A percentile compares a stretch with the other conserved stretches of the same genome.
Evolutionary conservation across 371 early-diverging fungal species (phyloP).

Genomic region (Mucor velutinosus): DNA sequence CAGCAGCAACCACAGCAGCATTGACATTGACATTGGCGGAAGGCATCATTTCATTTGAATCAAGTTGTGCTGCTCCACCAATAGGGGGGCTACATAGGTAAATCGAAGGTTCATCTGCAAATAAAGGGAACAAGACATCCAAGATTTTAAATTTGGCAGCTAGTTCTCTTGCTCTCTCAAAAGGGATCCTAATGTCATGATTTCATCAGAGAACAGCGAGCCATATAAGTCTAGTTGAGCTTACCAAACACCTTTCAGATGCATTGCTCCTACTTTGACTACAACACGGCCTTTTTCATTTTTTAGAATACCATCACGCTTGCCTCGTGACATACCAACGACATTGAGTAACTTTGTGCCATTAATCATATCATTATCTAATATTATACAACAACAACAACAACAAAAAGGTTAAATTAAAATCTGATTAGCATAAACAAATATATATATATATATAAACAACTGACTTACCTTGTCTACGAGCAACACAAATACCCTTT

Average conservation of each 20-base stretch:
- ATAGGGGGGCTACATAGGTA: slow-evolving; percentile 21
- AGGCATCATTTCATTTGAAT: not conserved
- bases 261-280: slow-evolving; percentile 87
- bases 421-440: slow-evolving; percentile 8
- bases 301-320: slow-evolving; percentile 86
- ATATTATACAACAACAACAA: not conserved
- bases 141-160: slow-evolving; percentile 73
- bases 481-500: slow-evolving; percentile 75
- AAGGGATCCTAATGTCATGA: slow-evolving; percentile 52
- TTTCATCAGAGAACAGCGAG: no score
- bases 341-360: slow-evolving; percentile 88
- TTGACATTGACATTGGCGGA: not conserved
- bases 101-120: slow-evolving; percentile 67
- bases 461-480: slow-evolving; percentile 66
- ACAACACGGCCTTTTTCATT: slow-evolving; percentile 83
- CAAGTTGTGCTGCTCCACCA: slow-evolving; percentile 2
- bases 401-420: slow-evolving; percentile 3
- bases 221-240: not conserved
- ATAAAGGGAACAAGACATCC: slow-evolving; percentile 74
- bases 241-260: slow-evolving; percentile 88
- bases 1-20: slow-evolving; percentile 6
- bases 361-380: slow-evolving; percentile 83
- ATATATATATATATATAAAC: not conserved
- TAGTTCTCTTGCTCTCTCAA: slow-evolving; percentile 69
- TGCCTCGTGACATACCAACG: slow-evolving; percentile 86